Conservation (phyloP, 192 early-diverging fungal species). For the Backusella parvicylindrica region DNA sequence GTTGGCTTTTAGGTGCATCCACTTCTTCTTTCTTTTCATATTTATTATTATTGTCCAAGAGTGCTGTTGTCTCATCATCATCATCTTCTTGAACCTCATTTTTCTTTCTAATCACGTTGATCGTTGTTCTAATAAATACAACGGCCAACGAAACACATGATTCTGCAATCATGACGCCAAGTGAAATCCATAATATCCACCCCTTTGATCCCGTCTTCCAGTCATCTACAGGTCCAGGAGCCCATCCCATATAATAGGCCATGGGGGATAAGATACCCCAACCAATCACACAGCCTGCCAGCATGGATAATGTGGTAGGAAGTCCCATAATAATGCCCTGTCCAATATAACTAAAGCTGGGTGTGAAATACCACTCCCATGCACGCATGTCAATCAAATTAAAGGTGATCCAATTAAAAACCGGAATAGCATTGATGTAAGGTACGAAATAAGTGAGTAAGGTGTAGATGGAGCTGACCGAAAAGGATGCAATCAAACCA, state of each 20-base stretch:
- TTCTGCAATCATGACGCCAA: slow-evolving; percentile 79
- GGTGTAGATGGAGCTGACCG: slow-evolving; percentile 60
- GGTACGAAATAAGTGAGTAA: slow-evolving; percentile 62
- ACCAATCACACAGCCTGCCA: slow-evolving; percentile 62
- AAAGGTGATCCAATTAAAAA: slow-evolving; percentile 53
- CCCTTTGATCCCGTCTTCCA: slow-evolving; percentile 69
- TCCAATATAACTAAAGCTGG: slow-evolving; percentile 73
- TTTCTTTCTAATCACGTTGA: slow-evolving; percentile 30
- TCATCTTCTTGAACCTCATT: neutral
- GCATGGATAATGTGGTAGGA: slow-evolving; percentile 68
- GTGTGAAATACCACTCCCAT: slow-evolving; percentile 73
- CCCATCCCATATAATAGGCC: slow-evolving; percentile 65
- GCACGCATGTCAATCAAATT: slow-evolving; percentile 43
- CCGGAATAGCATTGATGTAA: slow-evolving; percentile 48
- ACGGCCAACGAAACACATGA: slow-evolving; percentile 59
- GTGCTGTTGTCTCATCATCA: neutral
- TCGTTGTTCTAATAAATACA: slow-evolving; percentile 34
- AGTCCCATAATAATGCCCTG: slow-evolving; percentile 83
- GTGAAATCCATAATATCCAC: slow-evolving; percentile 79
- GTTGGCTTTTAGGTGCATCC: slow-evolving; percentile 47
- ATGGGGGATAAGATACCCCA: slow-evolving; percentile 74
- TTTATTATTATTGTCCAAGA: neutral
- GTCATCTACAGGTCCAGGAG: slow-evolving; percentile 62
- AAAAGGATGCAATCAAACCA: slow-evolving; percentile 52
- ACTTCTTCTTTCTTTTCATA: slow-evolving; percentile 14